Evolutionary conservation across 768 basidiomycete species (phyloP).

Genomic region (Rhodotorula toruloides): DNA sequence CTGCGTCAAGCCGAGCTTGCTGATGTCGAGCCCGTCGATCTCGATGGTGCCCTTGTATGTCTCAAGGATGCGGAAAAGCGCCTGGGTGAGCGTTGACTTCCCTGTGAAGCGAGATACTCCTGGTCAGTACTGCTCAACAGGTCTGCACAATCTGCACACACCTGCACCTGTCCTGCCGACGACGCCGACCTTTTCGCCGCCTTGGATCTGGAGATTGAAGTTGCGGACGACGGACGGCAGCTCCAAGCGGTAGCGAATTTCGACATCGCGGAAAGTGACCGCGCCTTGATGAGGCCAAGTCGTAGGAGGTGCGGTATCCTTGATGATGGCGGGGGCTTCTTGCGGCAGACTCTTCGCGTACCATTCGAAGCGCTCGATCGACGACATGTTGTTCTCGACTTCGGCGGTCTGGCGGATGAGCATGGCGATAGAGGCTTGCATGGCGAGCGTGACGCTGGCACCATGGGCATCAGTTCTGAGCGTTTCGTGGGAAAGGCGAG

Average conservation of each 20-base stretch:
- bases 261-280: constrained; percentile 47
- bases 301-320: constrained; percentile 56
- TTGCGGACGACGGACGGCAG: constrained; percentile 76
- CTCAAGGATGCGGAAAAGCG: constrained; percentile 65
- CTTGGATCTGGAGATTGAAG: constrained; percentile 61
- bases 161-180: constrained; percentile 62
- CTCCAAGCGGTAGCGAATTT: constrained; percentile 74
- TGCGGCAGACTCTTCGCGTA: constrained; percentile 66
- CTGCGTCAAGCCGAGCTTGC: constrained; percentile 62
- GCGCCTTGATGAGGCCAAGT: constrained; percentile 20
- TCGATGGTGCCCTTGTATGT: constrained; percentile 63
- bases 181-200: constrained; percentile 84
- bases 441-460: not conserved
- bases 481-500: not conserved
- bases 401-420: constrained; percentile 52
- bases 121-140: not conserved
- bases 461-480: not conserved
- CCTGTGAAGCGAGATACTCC: constrained; percentile 43
- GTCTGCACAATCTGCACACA: not conserved
- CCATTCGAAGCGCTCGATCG: constrained; percentile 60
- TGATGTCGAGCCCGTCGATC: constrained; percentile 78
- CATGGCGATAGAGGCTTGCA: constrained; percentile 9
- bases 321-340: constrained; percentile 58
- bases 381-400: constrained; percentile 85
- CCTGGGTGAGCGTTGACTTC: constrained; percentile 82